A percentile compares a stretch with the other conserved stretches of the same genome.
phyloP scores from a whole-genome alignment of 2,329 filamentous ascomycete genomes.

The Thermomyces lanuginosus region DNA sequence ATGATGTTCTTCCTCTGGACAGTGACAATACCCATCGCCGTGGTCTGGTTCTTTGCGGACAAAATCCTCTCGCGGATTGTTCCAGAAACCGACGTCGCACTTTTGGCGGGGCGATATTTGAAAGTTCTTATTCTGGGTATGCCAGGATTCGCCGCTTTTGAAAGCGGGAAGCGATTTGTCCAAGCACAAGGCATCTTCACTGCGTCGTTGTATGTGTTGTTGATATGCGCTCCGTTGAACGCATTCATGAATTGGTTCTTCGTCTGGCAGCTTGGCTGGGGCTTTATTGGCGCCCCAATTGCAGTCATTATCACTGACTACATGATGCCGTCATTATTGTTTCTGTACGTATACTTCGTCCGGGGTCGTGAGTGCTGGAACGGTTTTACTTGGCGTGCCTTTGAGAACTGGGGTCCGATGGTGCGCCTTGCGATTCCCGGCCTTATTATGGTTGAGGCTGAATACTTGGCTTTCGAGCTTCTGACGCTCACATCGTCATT shows the following conservation, averaged over 20 bases:
- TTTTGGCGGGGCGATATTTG: slow-evolving; percentile 57
- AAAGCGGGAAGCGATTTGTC: slow-evolving; percentile 67
- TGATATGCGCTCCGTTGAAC: slow-evolving; percentile 70
- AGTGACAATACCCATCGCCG: slow-evolving; percentile 54
- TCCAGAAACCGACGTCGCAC: slow-evolving; percentile 53
- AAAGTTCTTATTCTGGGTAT: slow-evolving; percentile 53
- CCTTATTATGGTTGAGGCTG: slow-evolving; percentile 84
- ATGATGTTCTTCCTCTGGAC: slow-evolving; percentile 64
- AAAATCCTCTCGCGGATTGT: slow-evolving; percentile 50
- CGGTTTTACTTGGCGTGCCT: slow-evolving; percentile 53
- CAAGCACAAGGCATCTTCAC: slow-evolving; percentile 80
- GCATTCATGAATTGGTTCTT: slow-evolving; percentile 65
- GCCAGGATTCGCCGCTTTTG: slow-evolving; percentile 61
- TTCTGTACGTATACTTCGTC: slow-evolving; percentile 56
- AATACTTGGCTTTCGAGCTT: slow-evolving; percentile 86
- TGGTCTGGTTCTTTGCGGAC: slow-evolving; percentile 55
- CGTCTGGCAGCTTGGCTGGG: slow-evolving; percentile 53
- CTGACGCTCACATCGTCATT: slow-evolving; percentile 69
- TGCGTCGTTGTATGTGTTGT: slow-evolving; percentile 64
- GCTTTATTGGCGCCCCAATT: slow-evolving; percentile 65
- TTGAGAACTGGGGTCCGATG: slow-evolving; percentile 69
- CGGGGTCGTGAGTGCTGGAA: slow-evolving; percentile 65
- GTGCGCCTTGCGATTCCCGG: slow-evolving; percentile 74
- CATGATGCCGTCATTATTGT: slow-evolving; percentile 54
- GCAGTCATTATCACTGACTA: slow-evolving; percentile 61